Conservation (phyloP, 306 rosid genomes). For the Mimosa bimucronata region DNA sequence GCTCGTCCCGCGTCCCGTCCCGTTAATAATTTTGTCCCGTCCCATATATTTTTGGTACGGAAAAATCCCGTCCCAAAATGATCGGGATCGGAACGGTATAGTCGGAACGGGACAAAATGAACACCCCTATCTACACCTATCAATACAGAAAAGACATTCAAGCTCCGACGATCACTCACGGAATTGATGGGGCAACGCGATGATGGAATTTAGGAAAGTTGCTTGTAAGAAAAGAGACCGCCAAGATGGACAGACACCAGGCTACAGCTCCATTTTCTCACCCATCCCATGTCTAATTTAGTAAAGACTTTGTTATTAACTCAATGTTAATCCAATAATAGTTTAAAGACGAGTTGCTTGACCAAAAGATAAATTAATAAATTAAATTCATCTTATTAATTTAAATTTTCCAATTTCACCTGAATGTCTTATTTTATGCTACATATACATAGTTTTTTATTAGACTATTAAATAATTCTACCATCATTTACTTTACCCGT, state of each 20-base stretch:
- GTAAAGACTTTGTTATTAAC: neutral
- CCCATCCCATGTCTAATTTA: neutral
- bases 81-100: no score
- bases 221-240: neutral
- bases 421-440: no score
- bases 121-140: neutral
- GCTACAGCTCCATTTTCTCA: neutral
- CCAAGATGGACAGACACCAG: neutral
- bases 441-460: no score
- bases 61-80: no score
- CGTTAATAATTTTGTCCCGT: no score
- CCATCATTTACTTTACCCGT: no score
- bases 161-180: neutral
- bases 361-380: neutral
- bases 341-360: neutral
- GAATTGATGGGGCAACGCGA: neutral
- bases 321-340: neutral
- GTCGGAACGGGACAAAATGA: no score
- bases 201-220: neutral
- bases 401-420: no score
- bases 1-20: no score
- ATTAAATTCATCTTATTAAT: no score
- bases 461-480: no score
- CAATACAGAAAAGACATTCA: neutral
- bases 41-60: no score